Conservation (phyloP, 495 filamentous ascomycete species). For the Glonium stellatum region DNA sequence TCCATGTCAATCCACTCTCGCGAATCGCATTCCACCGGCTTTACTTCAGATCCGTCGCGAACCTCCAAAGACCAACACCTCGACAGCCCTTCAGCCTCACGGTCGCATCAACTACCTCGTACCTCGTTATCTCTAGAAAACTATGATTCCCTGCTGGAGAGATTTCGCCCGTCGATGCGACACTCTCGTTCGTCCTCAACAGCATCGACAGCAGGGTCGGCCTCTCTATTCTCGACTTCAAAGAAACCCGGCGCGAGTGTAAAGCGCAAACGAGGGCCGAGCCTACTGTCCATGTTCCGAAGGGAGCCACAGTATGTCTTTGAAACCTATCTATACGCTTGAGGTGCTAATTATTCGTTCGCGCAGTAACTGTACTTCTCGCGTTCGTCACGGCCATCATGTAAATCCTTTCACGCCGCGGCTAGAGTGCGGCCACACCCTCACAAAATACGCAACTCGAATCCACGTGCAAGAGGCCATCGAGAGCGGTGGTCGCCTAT, state of each 20-base stretch:
- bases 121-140: slow-evolving; percentile 10
- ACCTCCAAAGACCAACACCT: slow-evolving; percentile 22
- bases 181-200: slow-evolving; percentile 17
- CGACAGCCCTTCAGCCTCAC: slow-evolving; percentile 4
- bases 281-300: slow-evolving; percentile 24
- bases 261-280: slow-evolving; percentile 16
- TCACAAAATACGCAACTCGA: slow-evolving; percentile 16
- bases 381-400: slow-evolving; percentile 10
- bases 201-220: slow-evolving; percentile 6
- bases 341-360: slow-evolving; percentile 10
- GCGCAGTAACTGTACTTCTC: slow-evolving; percentile 15
- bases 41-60: slow-evolving; percentile 28
- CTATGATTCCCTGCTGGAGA: slow-evolving; percentile 12
- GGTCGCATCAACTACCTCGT: background rate
- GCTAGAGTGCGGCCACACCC: slow-evolving; percentile 18
- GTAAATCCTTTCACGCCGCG: slow-evolving; percentile 11
- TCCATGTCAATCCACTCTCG: slow-evolving; percentile 27
- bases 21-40: slow-evolving; percentile 26
- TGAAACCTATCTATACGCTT: background rate
- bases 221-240: slow-evolving; percentile 6
- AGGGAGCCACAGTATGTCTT: slow-evolving; percentile 18
- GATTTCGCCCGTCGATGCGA: slow-evolving; percentile 8
- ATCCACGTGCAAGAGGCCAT: slow-evolving; percentile 18
- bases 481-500: slow-evolving; percentile 1
- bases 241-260: slow-evolving; percentile 1